Percentiles rank a stretch among this genome's conserved stretches.
Conservation (phyloP, 208 protist genomes). For the Leishmania lainsoni region DNA sequence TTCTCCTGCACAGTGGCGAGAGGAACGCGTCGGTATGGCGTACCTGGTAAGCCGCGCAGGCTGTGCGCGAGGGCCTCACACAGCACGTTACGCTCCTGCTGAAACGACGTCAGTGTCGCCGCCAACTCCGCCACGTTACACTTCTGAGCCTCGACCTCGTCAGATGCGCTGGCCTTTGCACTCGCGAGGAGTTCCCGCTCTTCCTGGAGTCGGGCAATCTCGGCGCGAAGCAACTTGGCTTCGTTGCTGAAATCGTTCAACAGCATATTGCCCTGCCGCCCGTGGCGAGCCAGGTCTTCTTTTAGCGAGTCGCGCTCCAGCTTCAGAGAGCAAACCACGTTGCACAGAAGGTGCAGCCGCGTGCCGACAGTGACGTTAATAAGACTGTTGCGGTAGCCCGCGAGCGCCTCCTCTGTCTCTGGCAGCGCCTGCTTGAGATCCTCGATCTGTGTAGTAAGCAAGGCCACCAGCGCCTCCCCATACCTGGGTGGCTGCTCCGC, state of each 20-base stretch:
- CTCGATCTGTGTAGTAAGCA: conserved; percentile 40
- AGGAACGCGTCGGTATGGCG: not conserved
- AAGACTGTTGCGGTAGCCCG: conserved; percentile 15
- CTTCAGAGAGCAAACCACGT: conserved; percentile 39
- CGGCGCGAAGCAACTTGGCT: conserved; percentile 24
- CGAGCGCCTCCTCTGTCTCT: conserved; percentile 46
- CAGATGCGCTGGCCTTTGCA: not conserved
- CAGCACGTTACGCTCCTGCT: conserved; percentile 41
- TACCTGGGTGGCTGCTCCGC: conserved; percentile 11
- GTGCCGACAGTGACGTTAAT: conserved; percentile 35
- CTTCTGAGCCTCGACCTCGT: conserved; percentile 24
- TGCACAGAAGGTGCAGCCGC: conserved; percentile 39
- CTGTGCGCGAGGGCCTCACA: conserved; percentile 22
- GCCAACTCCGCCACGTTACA: conserved; percentile 19
- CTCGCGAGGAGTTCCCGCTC: conserved; percentile 4
- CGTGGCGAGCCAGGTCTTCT: conserved; percentile 45
- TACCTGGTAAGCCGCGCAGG: conserved; percentile 13
- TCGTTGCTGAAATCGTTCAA: conserved; percentile 28
- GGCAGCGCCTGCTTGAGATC: conserved; percentile 48
- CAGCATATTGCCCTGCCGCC: conserved; percentile 36
- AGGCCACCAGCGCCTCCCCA: conserved; percentile 19
- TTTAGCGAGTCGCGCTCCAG: conserved; percentile 46
- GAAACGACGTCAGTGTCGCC: conserved; percentile 20
- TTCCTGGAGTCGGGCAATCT: conserved; percentile 9
- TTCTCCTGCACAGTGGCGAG: conserved; percentile 25